Base-by-base conservation (phyloP, 2,329 filamentous ascomycete species). In the Incumbomyces lentus region DNA sequence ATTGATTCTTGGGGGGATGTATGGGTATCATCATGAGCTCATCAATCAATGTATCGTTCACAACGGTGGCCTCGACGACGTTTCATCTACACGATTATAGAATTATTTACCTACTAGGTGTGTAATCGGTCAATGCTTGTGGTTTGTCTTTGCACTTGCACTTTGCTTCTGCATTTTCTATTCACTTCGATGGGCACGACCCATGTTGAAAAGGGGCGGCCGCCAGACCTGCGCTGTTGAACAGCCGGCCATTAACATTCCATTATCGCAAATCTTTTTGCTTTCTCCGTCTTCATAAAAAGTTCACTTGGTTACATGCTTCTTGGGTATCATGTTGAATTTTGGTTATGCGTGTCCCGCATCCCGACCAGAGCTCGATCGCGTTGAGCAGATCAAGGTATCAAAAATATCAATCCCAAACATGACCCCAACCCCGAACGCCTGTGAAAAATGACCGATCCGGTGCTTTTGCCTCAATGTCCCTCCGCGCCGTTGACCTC, bases 301-400 rank as follows among this genome's bases (percentile, higher is more conserved):
- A 19, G 22, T 40, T 32, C n/a, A n/a, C 4, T 42, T 6, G 6
- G 6, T 17, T 14, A 12, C 39, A 14, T 42, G 13, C n/a, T 5
- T 35, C 16, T 35, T 35, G 47, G 47, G 47, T 49, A 49, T 49
- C 47, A 49, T 49, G 47, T 49, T 49, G 47, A 49, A 49, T 49
- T 12, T 44, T 31, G 26, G 33, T 12, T 17, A 16, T 8, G n/a
- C 1, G n/a, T 29, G n/a, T n/a, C 30, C 17, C 46, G 17, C 29
- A 35, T 35, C 36, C 26, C 14, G 26, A 14, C 14, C n/a, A 16
- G 13, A 16, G 29, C 12, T 19, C 13, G 35, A 39, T 29, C 8
- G 32, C 42, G 42, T 44, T 44, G 42, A 44, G 42, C 42, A 12
- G 5, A 18, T 29, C 32, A 37, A 17, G 39, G 8, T 42, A 11